Evolutionary conservation across 768 basidiomycete genomes (phyloP).

Genomic region (Xerocomellus intermedius): DNA sequence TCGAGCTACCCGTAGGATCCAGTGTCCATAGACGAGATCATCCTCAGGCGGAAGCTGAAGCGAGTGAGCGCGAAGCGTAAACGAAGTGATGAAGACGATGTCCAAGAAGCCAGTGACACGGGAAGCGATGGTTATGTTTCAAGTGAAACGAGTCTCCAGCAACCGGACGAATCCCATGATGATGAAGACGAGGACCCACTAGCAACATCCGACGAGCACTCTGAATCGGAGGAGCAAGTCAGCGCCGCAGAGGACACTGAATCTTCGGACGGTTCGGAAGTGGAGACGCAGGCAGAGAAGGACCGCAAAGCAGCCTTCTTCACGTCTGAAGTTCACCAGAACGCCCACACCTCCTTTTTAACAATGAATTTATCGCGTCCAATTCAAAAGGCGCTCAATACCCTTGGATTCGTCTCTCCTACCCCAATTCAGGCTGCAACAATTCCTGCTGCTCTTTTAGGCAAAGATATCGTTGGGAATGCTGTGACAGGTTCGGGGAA

Average conservation of each 20-base stretch:
- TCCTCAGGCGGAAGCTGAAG: conserved; percentile 61
- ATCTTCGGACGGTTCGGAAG: conserved; percentile 62
- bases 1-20: conserved; percentile 47
- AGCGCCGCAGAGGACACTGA: conserved; percentile 37
- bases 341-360: conserved; percentile 76
- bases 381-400: conserved; percentile 84
- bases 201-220: conserved; percentile 32
- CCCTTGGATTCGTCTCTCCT: conserved; percentile 76
- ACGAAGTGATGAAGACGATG: conserved; percentile 37
- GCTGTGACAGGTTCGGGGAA: conserved; percentile 98
- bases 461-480: conserved; percentile 93
- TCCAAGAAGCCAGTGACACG: conserved; percentile 38
- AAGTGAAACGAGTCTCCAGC: conserved; percentile 13
- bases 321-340: conserved; percentile 52
- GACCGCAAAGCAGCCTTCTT: conserved; percentile 88
- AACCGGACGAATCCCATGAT: conserved; percentile 30
- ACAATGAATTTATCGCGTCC: conserved; percentile 96
- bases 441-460: conserved; percentile 89
- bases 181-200: conserved; percentile 34
- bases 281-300: conserved; percentile 55
- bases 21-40: conserved; percentile 92
- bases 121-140: conserved; percentile 17
- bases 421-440: conserved; percentile 96
- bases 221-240: conserved; percentile 27
- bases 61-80: conserved; percentile 59